These are phyloP conservation scores for Fusarium sp. DNA, from an alignment of 2,329 filamentous ascomycete genomes.

Conservation along the genomic window DNA sequence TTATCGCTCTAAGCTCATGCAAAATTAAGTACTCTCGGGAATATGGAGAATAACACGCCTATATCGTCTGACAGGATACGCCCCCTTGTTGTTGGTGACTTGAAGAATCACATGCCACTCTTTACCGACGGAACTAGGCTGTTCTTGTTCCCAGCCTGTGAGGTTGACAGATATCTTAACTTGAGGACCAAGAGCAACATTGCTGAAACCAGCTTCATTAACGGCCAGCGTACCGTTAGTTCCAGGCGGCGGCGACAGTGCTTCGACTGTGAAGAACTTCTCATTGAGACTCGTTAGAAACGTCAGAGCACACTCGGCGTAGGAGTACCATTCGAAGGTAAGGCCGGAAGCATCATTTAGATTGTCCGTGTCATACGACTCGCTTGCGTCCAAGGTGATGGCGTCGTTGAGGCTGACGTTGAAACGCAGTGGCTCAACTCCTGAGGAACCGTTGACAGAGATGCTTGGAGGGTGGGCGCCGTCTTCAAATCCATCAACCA, in stretches of 20 bases:
- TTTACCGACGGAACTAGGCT: not conserved
- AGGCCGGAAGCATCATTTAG: not conserved
- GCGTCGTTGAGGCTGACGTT: not conserved
- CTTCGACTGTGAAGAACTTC: not conserved
- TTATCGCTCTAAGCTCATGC: fast-evolving
- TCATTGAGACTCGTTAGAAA: not conserved
- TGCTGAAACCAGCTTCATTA: constrained; percentile 15
- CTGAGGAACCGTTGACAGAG: constrained; percentile 5
- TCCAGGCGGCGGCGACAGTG: not conserved
- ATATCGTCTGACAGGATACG: constrained; percentile 6
- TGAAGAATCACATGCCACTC: constrained; percentile 24
- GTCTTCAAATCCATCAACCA: not conserved
- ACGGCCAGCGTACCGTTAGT: not conserved
- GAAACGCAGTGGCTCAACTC: not conserved
- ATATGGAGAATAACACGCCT: not conserved
- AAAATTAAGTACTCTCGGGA: not conserved
- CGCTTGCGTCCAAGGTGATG: constrained; percentile 2
- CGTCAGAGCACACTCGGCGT: not conserved
- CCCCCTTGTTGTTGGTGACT: constrained; percentile 16
- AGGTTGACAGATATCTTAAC: not conserved
- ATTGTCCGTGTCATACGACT: not conserved
- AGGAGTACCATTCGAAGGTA: constrained; percentile 17
- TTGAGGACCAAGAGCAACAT: not conserved
- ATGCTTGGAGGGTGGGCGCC: constrained; percentile 5
- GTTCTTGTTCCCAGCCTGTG: not conserved